phyloP scores from a whole-genome alignment of 108 stramenopile species.

The Conticribra guillardii region DNA sequence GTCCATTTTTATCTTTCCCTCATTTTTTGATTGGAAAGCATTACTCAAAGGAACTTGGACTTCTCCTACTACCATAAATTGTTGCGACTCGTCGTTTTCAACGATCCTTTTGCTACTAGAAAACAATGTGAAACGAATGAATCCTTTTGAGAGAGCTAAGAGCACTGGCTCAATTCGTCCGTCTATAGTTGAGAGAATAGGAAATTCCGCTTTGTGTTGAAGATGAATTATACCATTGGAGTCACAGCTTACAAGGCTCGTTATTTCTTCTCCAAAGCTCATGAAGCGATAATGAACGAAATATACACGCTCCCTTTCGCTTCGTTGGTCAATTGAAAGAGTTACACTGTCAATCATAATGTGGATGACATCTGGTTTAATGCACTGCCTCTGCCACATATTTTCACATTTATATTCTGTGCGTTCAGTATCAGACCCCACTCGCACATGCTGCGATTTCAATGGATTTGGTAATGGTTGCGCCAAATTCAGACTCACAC shows the following conservation, averaged over 20 bases:
- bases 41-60: conserved; percentile 13
- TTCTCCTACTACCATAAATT: conserved; percentile 15
- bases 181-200: conserved; percentile 6
- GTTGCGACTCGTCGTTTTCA: not conserved
- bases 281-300: conserved; percentile 32
- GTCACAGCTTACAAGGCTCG: conserved; percentile 6
- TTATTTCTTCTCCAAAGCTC: conserved; percentile 3
- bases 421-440: no score
- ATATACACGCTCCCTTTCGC: not conserved
- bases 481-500: no score
- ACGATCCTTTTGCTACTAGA: conserved; percentile 3
- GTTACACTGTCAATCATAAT: conserved; percentile 9
- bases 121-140: conserved; percentile 18
- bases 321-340: not conserved
- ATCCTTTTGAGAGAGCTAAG: not conserved
- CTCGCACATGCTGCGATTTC: no score
- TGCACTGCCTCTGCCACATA: no score
- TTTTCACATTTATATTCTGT: no score
- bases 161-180: conserved; percentile 1
- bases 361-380: no score
- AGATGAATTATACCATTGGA: conserved; percentile 11
- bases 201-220: conserved; percentile 12
- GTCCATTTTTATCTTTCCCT: not conserved
- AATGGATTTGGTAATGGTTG: no score
- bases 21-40: not conserved